Percentiles rank a stretch among this genome's conserved stretches.
phyloP scores from a whole-genome alignment of 2,329 filamentous ascomycete species.

The Gremmenia infestans region DNA sequence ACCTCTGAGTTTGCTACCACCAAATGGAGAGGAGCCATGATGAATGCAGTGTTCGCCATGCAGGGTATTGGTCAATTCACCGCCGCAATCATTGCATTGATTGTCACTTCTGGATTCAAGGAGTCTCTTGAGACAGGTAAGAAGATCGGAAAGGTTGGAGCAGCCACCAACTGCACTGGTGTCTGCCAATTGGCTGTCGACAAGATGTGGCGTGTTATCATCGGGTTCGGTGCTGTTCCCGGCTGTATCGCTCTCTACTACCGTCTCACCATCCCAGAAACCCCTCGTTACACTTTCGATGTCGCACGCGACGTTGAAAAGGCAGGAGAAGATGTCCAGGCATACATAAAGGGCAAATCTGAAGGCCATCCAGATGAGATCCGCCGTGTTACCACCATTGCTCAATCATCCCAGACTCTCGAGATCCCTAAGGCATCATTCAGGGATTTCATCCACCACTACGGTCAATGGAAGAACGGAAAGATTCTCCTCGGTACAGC shows the following conservation, averaged over 20 bases:
- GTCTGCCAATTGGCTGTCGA: constrained; percentile 66
- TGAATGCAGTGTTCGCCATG: constrained; percentile 83
- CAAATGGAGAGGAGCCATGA: constrained; percentile 82
- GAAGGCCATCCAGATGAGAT: constrained; percentile 65
- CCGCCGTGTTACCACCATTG: constrained; percentile 52
- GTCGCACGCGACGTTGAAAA: constrained; percentile 70
- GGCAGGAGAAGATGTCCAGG: constrained; percentile 66
- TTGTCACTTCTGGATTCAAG: constrained; percentile 68
- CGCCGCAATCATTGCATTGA: constrained; percentile 70
- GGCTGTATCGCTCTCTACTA: constrained; percentile 80
- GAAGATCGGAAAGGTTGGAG: constrained; percentile 17
- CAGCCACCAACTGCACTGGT: constrained; percentile 52
- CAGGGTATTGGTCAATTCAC: constrained; percentile 80
- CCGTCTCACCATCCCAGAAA: constrained; percentile 80
- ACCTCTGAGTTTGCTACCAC: constrained; percentile 84
- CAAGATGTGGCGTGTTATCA: constrained; percentile 81
- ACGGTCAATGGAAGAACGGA: constrained; percentile 64
- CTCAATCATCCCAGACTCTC: constrained; percentile 49
- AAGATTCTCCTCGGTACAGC: constrained; percentile 73
- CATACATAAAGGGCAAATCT: constrained; percentile 61
- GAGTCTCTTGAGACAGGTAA: constrained; percentile 50
- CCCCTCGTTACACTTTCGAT: constrained; percentile 84
- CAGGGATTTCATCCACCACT: constrained; percentile 67
- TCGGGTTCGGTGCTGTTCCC: constrained; percentile 70
- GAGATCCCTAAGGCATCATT: constrained; percentile 66